Percentiles rank a stretch among this genome's conserved stretches.
Evolutionary conservation across 2,329 filamentous ascomycete genomes (phyloP).

Genomic region (Exophiala phaeomuriformis): DNA sequence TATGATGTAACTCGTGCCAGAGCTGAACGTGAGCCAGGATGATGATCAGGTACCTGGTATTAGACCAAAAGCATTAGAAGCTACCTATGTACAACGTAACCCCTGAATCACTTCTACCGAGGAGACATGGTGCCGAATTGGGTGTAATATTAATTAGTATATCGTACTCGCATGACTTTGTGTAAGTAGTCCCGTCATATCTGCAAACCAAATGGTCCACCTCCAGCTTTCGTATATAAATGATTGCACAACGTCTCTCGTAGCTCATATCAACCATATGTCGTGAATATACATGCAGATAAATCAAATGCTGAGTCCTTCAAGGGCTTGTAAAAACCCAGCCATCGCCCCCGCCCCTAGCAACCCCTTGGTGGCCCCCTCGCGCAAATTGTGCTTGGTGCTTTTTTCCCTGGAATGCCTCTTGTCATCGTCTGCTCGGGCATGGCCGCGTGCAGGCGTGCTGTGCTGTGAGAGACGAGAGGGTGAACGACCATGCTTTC

Average conservation of each 20-base stretch:
- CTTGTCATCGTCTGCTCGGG: conserved; percentile 12
- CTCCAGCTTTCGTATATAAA: neutral
- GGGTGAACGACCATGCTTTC: conserved; percentile 23
- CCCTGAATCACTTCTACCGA: too few relatives aligned
- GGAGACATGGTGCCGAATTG: too few relatives aligned
- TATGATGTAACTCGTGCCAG: too few relatives aligned
- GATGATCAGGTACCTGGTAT: too few relatives aligned
- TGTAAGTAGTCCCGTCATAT: neutral
- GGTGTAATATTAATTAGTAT: too few relatives aligned
- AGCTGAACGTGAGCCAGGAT: too few relatives aligned
- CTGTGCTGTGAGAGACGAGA: conserved; percentile 21
- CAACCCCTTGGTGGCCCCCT: conserved; percentile 33
- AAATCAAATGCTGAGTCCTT: conserved; percentile 29
- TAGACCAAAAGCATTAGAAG: too few relatives aligned
- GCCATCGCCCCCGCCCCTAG: conserved; percentile 35
- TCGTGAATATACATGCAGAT: neutral
- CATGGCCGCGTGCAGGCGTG: conserved; percentile 7
- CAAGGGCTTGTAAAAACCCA: conserved; percentile 37
- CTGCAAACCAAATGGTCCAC: neutral
- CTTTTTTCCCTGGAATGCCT: conserved; percentile 20
- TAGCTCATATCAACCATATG: conserved; percentile 9
- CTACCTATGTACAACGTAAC: too few relatives aligned
- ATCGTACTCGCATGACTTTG: too few relatives aligned
- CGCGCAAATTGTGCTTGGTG: conserved; percentile 29
- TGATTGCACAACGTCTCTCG: neutral